Evolutionary conservation across 2,329 filamentous ascomycete species (phyloP).

Genomic region (Fusarium bactridioides): DNA sequence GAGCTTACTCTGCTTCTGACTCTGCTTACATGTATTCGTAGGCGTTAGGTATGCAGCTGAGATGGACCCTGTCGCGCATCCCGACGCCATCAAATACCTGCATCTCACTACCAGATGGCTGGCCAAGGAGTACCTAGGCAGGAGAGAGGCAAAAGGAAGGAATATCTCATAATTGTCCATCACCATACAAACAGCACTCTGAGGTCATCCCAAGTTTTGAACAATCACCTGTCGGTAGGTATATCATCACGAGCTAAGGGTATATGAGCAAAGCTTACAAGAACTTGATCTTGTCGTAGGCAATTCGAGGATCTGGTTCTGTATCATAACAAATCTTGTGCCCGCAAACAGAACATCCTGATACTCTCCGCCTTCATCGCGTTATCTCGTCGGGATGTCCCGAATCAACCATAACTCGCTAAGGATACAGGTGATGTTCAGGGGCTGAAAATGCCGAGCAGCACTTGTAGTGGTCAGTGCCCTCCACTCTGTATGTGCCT

Average conservation of each 20-base stretch:
- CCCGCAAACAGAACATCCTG: not conserved
- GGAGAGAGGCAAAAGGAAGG: not conserved
- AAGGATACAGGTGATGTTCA: not conserved
- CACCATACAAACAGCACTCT: no score
- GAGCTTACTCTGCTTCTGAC: not conserved
- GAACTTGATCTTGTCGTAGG: not conserved
- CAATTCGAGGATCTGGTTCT: not conserved
- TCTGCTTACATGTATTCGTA: conserved; percentile 8
- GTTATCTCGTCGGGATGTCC: not conserved
- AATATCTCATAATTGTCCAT: not conserved
- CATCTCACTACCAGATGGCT: not conserved
- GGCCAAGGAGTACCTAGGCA: no score
- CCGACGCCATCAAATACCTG: not conserved
- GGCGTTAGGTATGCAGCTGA: not conserved
- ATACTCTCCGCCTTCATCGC: not conserved
- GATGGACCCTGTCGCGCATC: conserved; percentile 2
- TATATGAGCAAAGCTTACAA: not conserved
- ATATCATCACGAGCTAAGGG: not conserved
- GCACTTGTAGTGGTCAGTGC: conserved; percentile 14
- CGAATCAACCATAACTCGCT: not conserved
- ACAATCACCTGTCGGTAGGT: not conserved
- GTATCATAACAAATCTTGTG: not conserved
- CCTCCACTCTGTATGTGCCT: not conserved
- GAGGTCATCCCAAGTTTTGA: not conserved
- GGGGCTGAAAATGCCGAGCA: conserved; percentile 6